These are phyloP conservation scores for Suillus lakei DNA, from an alignment of 768 basidiomycete species.

Conservation along the genomic window DNA sequence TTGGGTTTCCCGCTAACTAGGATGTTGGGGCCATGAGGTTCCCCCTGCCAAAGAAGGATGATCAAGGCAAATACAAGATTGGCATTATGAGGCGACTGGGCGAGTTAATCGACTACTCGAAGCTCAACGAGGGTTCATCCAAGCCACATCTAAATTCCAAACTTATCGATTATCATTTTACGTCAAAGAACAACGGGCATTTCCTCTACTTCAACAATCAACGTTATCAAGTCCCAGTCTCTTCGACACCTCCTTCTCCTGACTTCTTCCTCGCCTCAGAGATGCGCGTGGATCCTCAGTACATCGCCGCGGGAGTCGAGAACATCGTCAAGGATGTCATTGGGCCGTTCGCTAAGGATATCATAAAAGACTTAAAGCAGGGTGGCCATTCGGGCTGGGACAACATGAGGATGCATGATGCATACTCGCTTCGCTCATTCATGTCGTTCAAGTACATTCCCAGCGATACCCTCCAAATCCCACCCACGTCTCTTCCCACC, in stretches of 20 bases:
- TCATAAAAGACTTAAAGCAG: conserved; percentile 27
- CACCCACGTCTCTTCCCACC: background rate
- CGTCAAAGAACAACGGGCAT: background rate
- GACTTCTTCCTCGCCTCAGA: background rate
- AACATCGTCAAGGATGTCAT: conserved; percentile 22
- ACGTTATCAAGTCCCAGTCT: background rate
- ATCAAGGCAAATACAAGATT: conserved; percentile 10
- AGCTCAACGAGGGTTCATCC: conserved; percentile 20
- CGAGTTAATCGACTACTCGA: conserved; percentile 27
- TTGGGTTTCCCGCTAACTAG: conserved; percentile 7
- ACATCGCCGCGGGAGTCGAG: conserved; percentile 23
- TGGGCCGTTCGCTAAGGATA: conserved; percentile 17
- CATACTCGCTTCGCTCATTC: conserved; percentile 31
- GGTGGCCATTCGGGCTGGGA: conserved; percentile 23
- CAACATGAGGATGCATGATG: conserved; percentile 25
- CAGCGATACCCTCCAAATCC: background rate
- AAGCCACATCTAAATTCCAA: background rate
- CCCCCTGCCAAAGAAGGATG: conserved; percentile 25
- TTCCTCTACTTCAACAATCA: conserved; percentile 28
- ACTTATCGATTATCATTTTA: background rate
- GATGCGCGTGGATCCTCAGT: conserved; percentile 6
- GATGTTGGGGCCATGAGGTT: conserved; percentile 50
- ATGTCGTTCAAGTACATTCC: conserved; percentile 12
- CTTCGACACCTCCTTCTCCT: background rate
- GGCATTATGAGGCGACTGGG: conserved; percentile 31